phyloP scores from a whole-genome alignment of 352 stramenopile species.

The Elongisporangium senticosum region DNA sequence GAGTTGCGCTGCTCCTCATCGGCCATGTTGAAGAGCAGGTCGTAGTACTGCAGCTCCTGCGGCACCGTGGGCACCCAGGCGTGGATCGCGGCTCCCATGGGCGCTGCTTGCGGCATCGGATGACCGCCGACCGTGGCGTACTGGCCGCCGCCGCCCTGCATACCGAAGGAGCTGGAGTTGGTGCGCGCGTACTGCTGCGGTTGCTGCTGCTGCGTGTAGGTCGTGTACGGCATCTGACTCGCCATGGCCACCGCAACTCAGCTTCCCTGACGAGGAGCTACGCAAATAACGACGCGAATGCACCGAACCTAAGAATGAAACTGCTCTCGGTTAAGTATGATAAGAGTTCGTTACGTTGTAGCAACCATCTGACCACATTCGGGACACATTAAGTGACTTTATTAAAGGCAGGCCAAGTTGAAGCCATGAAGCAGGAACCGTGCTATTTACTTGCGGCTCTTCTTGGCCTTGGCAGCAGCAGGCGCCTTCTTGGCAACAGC shows the following conservation, averaged over 20 bases:
- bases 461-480: constrained; percentile 3
- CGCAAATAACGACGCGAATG: too few relatives aligned
- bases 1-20: constrained; percentile 77
- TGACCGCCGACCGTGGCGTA: constrained; percentile 18
- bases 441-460: constrained; percentile 12
- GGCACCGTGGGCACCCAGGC: constrained; percentile 52
- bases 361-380: background rate
- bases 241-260: constrained; percentile 21
- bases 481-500: constrained; percentile 17
- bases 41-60: constrained; percentile 85
- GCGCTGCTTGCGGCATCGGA: constrained; percentile 7
- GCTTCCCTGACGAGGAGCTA: too few relatives aligned
- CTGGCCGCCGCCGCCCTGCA: constrained; percentile 11
- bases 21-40: constrained; percentile 87
- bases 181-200: constrained; percentile 39
- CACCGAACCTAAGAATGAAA: background rate
- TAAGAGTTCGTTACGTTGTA: background rate
- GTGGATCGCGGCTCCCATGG: constrained; percentile 22
- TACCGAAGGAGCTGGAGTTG: constrained; percentile 19
- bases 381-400: constrained; percentile 5
- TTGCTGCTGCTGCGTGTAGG: constrained; percentile 45
- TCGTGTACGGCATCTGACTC: constrained; percentile 57
- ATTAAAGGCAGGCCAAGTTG: constrained; percentile 1
- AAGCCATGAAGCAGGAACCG: background rate
- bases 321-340: too few relatives aligned